These are phyloP conservation scores for Pascua guehoae DNA, from an alignment of 1,284 basidiomycete genomes.

Conservation along the genomic window DNA sequence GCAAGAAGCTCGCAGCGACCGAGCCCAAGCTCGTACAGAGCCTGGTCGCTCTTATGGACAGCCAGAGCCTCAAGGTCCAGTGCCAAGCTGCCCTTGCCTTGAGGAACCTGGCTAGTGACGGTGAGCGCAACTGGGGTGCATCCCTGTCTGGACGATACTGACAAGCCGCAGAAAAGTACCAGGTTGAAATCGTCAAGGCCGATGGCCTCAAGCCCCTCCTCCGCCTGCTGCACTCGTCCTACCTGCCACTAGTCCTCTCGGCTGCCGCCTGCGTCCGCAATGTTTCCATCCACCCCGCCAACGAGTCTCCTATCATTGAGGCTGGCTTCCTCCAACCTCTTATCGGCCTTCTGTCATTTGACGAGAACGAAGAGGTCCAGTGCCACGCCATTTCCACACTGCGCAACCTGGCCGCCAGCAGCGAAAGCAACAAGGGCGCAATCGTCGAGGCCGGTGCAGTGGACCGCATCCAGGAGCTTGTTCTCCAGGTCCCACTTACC, in stretches of 20 bases:
- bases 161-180: slow-evolving; percentile 79
- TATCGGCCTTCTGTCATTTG: slow-evolving; percentile 94
- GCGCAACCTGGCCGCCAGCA: slow-evolving; percentile 92
- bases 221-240: slow-evolving; percentile 92
- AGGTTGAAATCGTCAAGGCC: slow-evolving; percentile 95
- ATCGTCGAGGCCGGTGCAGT: slow-evolving; percentile 99
- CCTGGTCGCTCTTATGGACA: slow-evolving; percentile 95
- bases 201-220: slow-evolving; percentile 90
- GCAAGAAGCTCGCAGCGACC: slow-evolving; percentile 90
- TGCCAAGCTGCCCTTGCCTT: slow-evolving; percentile 97
- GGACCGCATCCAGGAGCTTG: slow-evolving; percentile 94
- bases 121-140: slow-evolving; percentile 52
- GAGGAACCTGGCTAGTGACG: slow-evolving; percentile 94
- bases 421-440: slow-evolving; percentile 96
- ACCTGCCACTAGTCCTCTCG: slow-evolving; percentile 96
- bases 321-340: slow-evolving; percentile 94
- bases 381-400: slow-evolving; percentile 99
- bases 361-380: slow-evolving; percentile 98
- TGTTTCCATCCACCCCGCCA: slow-evolving; percentile 96
- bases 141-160: not conserved
- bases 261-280: slow-evolving; percentile 98
- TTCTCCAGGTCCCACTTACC: slow-evolving; percentile 88
- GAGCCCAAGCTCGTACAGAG: slow-evolving; percentile 95
- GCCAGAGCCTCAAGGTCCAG: slow-evolving; percentile 94
- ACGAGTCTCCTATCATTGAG: slow-evolving; percentile 99